Evolutionary conservation across 805 yeast species (phyloP).

Genomic region (Isabelozyma heimii): DNA sequence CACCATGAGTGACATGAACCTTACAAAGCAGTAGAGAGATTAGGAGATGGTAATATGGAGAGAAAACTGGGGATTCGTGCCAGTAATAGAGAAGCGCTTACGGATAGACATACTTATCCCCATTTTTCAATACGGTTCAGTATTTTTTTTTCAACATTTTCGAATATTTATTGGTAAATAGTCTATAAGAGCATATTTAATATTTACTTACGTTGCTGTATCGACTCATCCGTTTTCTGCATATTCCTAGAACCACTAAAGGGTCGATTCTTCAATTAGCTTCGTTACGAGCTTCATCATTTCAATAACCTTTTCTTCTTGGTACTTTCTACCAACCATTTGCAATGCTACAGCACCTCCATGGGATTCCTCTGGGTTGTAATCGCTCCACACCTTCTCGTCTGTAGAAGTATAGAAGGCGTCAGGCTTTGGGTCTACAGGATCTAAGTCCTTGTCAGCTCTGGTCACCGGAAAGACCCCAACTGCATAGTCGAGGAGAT

Average conservation of each 20-base stretch:
- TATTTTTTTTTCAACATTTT: background rate
- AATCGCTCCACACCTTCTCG: slow-evolving; percentile 34
- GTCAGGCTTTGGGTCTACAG: slow-evolving; percentile 16
- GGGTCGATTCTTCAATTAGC: background rate
- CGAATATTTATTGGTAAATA: background rate
- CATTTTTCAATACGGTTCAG: background rate
- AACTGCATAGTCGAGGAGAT: slow-evolving; percentile 21
- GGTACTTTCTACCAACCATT: slow-evolving; percentile 54
- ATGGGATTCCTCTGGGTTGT: slow-evolving; percentile 49
- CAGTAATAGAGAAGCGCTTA: background rate
- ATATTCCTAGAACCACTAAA: background rate
- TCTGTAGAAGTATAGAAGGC: slow-evolving; percentile 41
- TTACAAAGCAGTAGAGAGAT: slow-evolving; percentile 9
- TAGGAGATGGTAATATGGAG: too few species aligned
- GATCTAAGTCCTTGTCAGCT: slow-evolving; percentile 46
- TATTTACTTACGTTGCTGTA: too few species aligned
- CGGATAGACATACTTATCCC: background rate
- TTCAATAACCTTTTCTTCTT: slow-evolving; percentile 60
- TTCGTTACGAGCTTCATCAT: slow-evolving; percentile 34
- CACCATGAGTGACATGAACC: slow-evolving; percentile 74
- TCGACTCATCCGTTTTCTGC: too few species aligned
- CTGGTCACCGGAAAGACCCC: slow-evolving; percentile 54
- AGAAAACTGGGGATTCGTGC: background rate
- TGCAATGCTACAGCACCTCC: slow-evolving; percentile 69
- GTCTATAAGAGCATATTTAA: background rate